These are phyloP conservation scores for Linum trigynum DNA, from an alignment of 345 rosid genomes.

Conservation along the genomic window DNA sequence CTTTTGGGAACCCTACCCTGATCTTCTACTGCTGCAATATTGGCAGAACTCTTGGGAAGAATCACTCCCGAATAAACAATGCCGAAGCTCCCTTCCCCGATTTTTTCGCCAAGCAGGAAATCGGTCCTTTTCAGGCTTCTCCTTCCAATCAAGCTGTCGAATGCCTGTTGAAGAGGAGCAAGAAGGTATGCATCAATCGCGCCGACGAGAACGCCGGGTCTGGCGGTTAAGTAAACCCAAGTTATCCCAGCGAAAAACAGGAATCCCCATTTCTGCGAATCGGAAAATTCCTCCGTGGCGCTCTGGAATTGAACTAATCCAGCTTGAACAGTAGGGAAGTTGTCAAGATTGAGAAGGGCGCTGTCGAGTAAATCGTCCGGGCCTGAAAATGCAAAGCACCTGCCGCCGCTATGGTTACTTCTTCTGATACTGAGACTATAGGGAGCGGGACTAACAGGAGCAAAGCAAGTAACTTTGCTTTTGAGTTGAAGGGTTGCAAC, in stretches of 20 bases:
- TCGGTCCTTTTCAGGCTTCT: constrained; percentile 63
- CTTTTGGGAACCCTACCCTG: constrained; percentile 40
- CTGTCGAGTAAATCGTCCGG: constrained; percentile 24
- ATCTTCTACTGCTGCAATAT: constrained; percentile 20
- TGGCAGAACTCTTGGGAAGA: constrained; percentile 67
- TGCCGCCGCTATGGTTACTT: constrained; percentile 13
- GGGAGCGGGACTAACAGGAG: constrained; percentile 23
- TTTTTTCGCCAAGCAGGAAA: constrained; percentile 57
- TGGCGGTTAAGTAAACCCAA: constrained; percentile 83
- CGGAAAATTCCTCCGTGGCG: constrained; percentile 33
- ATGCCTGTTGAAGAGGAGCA: constrained; percentile 68
- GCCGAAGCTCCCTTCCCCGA: constrained; percentile 96
- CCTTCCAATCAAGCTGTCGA: constrained; percentile 59
- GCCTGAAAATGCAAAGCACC: constrained; percentile 46
- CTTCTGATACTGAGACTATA: constrained; percentile 14
- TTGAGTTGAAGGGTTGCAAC: constrained; percentile 26
- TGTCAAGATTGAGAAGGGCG: constrained; percentile 17
- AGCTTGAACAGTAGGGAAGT: constrained; percentile 37
- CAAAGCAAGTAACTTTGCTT: constrained; percentile 24
- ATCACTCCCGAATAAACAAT: constrained; percentile 71
- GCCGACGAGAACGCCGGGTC: constrained; percentile 83
- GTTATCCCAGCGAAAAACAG: constrained; percentile 41
- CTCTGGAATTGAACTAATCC: constrained; percentile 38
- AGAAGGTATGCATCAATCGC: constrained; percentile 85
- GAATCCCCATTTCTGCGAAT: constrained; percentile 56